phyloP scores from a whole-genome alignment of 208 protist genomes.

The Herpetomonas tarakana region DNA sequence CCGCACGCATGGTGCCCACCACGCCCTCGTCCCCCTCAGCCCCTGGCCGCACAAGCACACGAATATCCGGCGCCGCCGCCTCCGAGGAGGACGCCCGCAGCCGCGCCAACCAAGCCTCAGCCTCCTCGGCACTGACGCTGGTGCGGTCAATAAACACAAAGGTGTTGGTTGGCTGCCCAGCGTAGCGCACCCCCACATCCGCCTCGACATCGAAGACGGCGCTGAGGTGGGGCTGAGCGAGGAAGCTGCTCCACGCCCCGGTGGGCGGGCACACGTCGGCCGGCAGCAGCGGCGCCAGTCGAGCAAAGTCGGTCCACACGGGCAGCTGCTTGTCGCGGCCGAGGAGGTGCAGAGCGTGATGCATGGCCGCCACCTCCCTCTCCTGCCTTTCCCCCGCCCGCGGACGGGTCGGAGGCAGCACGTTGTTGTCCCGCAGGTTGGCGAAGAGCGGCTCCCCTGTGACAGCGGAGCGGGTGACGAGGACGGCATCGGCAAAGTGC shows the following conservation, averaged over 20 bases:
- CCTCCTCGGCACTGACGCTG: neutral
- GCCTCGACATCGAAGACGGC: neutral
- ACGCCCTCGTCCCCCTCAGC: neutral
- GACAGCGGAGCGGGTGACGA: constrained; percentile 58
- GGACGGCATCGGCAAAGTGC: constrained; percentile 32
- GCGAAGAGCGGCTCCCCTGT: constrained; percentile 44
- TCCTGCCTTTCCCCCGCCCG: neutral
- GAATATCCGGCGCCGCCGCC: neutral
- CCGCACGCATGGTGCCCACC: neutral
- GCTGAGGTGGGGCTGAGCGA: constrained; percentile 8
- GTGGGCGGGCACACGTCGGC: constrained; percentile 13
- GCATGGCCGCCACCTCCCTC: constrained; percentile 8
- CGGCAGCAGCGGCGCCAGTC: constrained; percentile 40
- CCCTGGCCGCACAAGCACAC: neutral
- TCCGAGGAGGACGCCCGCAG: neutral
- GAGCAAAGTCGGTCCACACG: constrained; percentile 47
- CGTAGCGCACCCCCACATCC: neutral
- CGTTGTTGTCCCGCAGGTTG: constrained; percentile 20
- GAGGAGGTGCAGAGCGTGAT: constrained; percentile 44
- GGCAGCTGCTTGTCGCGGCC: constrained; percentile 52
- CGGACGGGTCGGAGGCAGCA: constrained; percentile 3
- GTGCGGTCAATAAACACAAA: neutral
- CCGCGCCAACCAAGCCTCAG: neutral
- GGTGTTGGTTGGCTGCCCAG: neutral
- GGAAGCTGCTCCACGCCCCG: constrained; percentile 18